Conservation (phyloP, 805 yeast species). For the Saccharomycopsis schoenii region DNA sequence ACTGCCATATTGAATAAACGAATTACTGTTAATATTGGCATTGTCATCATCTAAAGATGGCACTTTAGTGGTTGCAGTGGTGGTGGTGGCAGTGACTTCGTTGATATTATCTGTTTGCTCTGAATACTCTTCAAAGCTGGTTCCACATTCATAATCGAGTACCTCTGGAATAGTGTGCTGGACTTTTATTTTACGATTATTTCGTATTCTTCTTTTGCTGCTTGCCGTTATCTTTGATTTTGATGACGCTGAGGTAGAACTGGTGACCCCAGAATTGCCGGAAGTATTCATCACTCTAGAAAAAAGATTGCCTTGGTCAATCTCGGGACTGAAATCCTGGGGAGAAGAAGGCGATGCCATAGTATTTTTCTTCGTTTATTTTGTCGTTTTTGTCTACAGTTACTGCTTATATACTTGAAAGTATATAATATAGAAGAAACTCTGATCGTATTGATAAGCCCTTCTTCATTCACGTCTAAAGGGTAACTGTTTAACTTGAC, state of each 20-base stretch:
- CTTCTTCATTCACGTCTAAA: too few species aligned
- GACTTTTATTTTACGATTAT: background rate
- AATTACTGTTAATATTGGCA: background rate
- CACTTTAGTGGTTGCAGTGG: too few species aligned
- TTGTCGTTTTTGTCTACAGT: background rate
- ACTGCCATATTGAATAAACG: background rate
- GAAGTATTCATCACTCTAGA: background rate
- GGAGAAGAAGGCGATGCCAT: background rate
- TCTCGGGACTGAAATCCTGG: background rate
- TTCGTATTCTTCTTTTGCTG: background rate
- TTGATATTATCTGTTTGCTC: background rate
- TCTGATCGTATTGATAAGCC: background rate
- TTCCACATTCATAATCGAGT: background rate
- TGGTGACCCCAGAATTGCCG: background rate
- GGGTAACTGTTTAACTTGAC: too few species aligned
- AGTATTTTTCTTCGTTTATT: background rate
- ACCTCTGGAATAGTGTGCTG: background rate
- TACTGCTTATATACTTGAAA: too few species aligned
- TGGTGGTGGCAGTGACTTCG: background rate
- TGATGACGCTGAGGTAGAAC: background rate
- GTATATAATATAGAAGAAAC: too few species aligned
- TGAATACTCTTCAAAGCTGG: background rate
- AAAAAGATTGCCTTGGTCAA: background rate
- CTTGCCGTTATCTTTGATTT: background rate
- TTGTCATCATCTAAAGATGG: too few species aligned